Evolutionary conservation across 202 grass and related monocot species (phyloP).

Genomic region (Musa balbisiana): DNA sequence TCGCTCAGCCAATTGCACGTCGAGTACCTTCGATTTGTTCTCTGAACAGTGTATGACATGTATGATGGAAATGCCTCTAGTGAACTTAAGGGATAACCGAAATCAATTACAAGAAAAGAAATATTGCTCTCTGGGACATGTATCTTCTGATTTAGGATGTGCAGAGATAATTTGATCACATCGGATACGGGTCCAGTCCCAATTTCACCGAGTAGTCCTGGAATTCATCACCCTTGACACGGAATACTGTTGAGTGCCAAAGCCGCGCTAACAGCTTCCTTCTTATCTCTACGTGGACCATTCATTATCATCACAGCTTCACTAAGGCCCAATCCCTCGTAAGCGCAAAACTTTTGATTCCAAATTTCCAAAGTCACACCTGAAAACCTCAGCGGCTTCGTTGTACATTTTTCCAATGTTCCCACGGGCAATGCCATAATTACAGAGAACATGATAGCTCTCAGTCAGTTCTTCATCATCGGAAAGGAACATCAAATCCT

Average conservation of each 20-base stretch:
- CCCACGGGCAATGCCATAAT: conserved; percentile 41
- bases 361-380: conserved; percentile 33
- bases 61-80: conserved; percentile 36
- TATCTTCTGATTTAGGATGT: conserved; percentile 55
- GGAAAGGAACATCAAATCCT: conserved; percentile 48
- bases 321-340: conserved; percentile 52
- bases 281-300: conserved; percentile 33
- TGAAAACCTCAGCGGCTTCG: conserved; percentile 34
- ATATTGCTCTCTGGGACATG: conserved; percentile 49
- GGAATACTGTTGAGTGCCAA: conserved; percentile 45
- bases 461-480: conserved; percentile 38
- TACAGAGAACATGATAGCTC: conserved; percentile 45
- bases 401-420: conserved; percentile 55
- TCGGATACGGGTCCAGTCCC: conserved; percentile 34
- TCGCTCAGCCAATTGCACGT: conserved; percentile 60
- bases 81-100: conserved; percentile 38
- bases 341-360: conserved; percentile 32
- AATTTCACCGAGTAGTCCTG: conserved; percentile 45
- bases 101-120: conserved; percentile 39
- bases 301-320: conserved; percentile 30
- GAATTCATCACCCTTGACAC: conserved; percentile 55
- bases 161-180: conserved; percentile 46
- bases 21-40: conserved; percentile 39
- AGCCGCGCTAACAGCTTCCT: conserved; percentile 37
- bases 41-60: conserved; percentile 46